Evolutionary conservation across 306 rosid species (phyloP).

Genomic region (Luffa acutangula): DNA sequence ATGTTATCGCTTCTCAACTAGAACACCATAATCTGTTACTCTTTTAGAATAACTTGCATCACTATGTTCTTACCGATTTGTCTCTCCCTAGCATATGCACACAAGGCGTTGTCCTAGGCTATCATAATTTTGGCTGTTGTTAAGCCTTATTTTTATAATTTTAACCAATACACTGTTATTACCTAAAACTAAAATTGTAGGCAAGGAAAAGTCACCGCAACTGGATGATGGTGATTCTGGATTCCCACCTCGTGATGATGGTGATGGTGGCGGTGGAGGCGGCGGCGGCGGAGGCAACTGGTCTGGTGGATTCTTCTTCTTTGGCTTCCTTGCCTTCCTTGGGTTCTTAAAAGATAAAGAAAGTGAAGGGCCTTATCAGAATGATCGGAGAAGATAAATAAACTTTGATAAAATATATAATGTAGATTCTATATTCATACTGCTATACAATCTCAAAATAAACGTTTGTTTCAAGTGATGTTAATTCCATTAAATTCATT

Average conservation of each 20-base stretch:
- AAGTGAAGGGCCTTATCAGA: conserved; percentile 47
- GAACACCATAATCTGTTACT: background rate
- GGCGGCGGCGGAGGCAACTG: conserved; percentile 97
- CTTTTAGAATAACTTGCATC: background rate
- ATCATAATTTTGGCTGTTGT: background rate
- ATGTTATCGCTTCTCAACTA: background rate
- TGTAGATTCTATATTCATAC: background rate
- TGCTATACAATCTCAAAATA: background rate
- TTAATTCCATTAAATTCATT: background rate
- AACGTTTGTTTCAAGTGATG: background rate
- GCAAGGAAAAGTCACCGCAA: conserved; percentile 84
- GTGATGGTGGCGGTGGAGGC: conserved; percentile 84
- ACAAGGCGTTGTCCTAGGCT: background rate
- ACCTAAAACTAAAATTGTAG: conserved; percentile 31
- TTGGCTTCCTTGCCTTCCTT: conserved; percentile 88
- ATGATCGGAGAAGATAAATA: conserved; percentile 48
- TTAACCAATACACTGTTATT: background rate
- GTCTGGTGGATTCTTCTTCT: conserved; percentile 94
- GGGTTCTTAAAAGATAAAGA: conserved; percentile 89
- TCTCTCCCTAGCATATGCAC: background rate
- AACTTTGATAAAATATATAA: background rate
- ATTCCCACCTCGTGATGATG: conserved; percentile 87
- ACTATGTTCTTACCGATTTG: background rate
- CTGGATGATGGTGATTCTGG: conserved; percentile 77
- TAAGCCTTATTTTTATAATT: conserved; percentile 1